These are phyloP conservation scores for Globisporangium paroecandrum DNA, from an alignment of 352 stramenopile genomes.

Conservation along the genomic window DNA sequence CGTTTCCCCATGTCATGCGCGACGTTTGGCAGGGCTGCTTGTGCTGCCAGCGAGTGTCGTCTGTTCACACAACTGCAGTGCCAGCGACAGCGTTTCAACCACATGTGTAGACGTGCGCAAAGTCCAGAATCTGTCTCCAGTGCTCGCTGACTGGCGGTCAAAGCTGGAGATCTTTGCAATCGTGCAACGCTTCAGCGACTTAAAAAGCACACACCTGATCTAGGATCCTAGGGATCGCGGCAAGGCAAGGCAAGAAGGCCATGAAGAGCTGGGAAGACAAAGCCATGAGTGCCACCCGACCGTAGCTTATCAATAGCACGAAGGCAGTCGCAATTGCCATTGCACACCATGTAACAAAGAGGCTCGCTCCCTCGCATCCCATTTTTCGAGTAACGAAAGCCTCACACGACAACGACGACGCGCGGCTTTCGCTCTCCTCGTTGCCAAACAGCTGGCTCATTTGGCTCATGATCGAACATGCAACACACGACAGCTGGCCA, in stretches of 20 bases:
- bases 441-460: background rate
- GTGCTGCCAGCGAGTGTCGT: background rate
- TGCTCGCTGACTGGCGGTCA: background rate
- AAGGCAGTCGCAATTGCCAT: too few species aligned
- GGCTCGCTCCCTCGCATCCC: background rate
- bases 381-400: background rate
- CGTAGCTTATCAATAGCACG: background rate
- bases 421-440: background rate
- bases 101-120: background rate
- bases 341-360: background rate
- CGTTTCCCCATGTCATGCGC: background rate
- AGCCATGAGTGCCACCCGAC: background rate
- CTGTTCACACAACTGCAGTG: background rate
- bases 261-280: background rate
- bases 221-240: background rate
- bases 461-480: background rate
- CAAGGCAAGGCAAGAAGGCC: background rate
- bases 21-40: background rate
- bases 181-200: background rate
- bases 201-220: background rate
- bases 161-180: background rate
- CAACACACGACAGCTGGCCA: background rate
- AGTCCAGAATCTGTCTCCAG: background rate
- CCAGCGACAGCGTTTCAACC: background rate
- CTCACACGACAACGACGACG: background rate